These are phyloP conservation scores for Eucalyptus marginata DNA, from an alignment of 345 rosid genomes.

Conservation along the genomic window DNA sequence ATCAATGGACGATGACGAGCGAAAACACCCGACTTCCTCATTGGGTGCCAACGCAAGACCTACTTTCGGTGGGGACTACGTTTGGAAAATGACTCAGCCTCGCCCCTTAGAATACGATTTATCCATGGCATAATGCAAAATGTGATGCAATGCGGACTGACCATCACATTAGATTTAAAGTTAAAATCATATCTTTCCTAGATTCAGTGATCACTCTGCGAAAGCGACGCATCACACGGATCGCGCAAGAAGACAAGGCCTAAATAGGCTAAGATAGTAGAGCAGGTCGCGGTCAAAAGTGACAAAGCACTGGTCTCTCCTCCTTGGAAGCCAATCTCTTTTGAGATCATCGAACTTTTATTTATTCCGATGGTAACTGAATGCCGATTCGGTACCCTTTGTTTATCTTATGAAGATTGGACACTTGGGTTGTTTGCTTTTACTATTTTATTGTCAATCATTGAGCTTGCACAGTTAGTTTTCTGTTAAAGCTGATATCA, in stretches of 20 bases:
- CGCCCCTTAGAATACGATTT: not conserved
- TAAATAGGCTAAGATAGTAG: not conserved
- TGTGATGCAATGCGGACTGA: conserved; percentile 2
- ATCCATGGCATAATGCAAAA: not conserved
- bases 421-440: not conserved
- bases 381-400: not conserved
- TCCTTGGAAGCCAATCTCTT: not conserved
- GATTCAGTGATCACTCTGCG: conserved; percentile 6
- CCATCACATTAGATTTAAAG: not conserved
- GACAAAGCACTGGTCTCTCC: not conserved
- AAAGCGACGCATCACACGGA: conserved; percentile 12
- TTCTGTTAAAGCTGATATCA: not conserved
- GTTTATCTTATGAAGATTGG: not conserved
- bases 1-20: not conserved
- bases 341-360: not conserved
- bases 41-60: not conserved
- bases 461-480: not conserved
- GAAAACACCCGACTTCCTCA: not conserved
- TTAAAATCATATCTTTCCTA: conserved; percentile 3
- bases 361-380: not conserved
- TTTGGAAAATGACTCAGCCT: not conserved
- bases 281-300: conserved; percentile 1
- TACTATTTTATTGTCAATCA: not conserved
- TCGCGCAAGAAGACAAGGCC: not conserved
- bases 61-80: not conserved